Conservation (phyloP, 805 yeast genomes). For the Hanseniaspora thailandica region DNA sequence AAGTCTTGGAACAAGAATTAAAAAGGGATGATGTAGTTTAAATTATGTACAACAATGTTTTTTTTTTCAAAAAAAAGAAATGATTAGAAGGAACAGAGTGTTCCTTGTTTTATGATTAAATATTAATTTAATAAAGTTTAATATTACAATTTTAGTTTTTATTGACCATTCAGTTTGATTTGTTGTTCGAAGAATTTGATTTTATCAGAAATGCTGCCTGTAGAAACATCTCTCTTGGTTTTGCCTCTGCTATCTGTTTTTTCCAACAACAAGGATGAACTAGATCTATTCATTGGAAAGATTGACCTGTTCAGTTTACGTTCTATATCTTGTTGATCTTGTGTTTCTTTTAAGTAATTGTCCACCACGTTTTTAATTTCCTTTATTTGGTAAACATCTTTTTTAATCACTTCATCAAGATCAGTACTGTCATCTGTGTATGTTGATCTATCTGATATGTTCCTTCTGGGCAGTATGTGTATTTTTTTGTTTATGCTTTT, state of each 20-base stretch:
- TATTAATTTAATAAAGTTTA: too few species aligned
- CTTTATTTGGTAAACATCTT: background rate
- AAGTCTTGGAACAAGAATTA: constrained; percentile 52
- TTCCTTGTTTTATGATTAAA: too few species aligned
- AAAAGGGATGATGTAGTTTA: too few species aligned
- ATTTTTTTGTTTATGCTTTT: background rate
- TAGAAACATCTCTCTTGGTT: background rate
- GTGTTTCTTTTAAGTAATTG: background rate
- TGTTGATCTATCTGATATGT: background rate
- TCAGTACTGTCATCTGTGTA: background rate
- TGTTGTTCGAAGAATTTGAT: constrained; percentile 13
- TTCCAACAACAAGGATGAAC: too few species aligned
- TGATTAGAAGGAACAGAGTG: too few species aligned
- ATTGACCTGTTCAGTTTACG: background rate
- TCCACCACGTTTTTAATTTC: background rate
- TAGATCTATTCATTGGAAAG: background rate
- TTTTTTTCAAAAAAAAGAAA: too few species aligned
- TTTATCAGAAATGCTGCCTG: constrained; percentile 10
- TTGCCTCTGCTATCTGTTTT: background rate
- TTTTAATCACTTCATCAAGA: background rate
- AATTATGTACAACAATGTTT: background rate
- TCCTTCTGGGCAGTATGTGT: background rate
- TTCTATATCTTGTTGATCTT: background rate
- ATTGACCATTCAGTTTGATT: background rate
- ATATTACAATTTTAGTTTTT: too few species aligned